phyloP scores from a whole-genome alignment of 2,329 filamentous ascomycete genomes.

The Venturia pyrina region DNA sequence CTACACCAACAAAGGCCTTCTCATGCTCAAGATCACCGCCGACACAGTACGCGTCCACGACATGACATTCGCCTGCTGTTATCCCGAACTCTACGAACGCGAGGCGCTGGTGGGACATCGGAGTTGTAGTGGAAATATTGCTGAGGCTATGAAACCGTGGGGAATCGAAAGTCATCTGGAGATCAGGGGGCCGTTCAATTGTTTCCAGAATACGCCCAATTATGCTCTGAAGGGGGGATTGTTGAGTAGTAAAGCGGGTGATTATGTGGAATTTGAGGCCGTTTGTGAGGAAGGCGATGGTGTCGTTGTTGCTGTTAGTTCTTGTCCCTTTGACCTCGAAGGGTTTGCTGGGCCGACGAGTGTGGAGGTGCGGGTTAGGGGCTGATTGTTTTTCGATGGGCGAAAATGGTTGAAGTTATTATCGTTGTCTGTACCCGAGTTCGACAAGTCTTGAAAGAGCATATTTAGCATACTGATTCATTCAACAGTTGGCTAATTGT shows the following conservation, averaged over 20 bases:
- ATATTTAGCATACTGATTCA: background rate
- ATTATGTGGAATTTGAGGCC: constrained; percentile 30
- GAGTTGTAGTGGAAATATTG: constrained; percentile 29
- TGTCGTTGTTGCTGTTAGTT: constrained; percentile 25
- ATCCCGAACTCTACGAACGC: constrained; percentile 27
- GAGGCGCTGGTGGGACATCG: constrained; percentile 24
- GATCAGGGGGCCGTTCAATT: constrained; percentile 30
- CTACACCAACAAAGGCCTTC: constrained; percentile 27
- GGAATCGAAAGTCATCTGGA: constrained; percentile 26
- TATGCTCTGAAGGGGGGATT: constrained; percentile 26
- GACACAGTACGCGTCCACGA: constrained; percentile 32
- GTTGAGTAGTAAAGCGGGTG: constrained; percentile 27
- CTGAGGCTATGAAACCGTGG: constrained; percentile 26
- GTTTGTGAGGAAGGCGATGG: constrained; percentile 20
- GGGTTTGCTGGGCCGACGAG: constrained; percentile 19
- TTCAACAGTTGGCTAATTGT: too few species aligned
- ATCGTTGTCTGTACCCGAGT: too few species aligned
- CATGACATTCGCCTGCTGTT: constrained; percentile 33
- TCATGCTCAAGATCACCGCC: constrained; percentile 25
- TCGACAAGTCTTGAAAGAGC: background rate
- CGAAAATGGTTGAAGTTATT: background rate
- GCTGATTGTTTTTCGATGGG: background rate
- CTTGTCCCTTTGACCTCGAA: constrained; percentile 29
- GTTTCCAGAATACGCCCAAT: constrained; percentile 32
- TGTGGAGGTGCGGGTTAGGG: background rate